Percentiles rank a stretch among this genome's conserved stretches.
Evolutionary conservation across 192 early-diverging fungal species (phyloP).

Genomic region (Entomortierella parvispora): DNA sequence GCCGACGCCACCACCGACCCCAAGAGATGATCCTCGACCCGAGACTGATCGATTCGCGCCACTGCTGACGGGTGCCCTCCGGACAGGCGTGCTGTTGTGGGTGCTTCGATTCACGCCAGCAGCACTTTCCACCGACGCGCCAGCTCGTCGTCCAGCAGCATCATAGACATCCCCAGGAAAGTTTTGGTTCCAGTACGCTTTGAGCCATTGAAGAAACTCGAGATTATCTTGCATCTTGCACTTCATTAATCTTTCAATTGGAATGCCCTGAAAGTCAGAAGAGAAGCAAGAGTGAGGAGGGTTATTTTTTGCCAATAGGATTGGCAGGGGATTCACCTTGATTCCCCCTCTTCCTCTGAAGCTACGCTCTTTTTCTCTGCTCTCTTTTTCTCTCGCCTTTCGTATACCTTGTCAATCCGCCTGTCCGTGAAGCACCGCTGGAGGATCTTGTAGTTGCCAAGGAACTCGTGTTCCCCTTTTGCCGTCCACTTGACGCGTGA

Average conservation of each 20-base stretch:
- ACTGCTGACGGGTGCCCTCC: slow-evolving; percentile 25
- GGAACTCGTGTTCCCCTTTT: slow-evolving; percentile 96
- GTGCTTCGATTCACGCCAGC: slow-evolving; percentile 44
- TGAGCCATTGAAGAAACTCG: slow-evolving; percentile 97
- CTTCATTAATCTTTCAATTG: slow-evolving; percentile 90
- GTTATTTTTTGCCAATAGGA: no score
- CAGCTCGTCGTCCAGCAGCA: slow-evolving; percentile 73
- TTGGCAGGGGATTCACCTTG: no score
- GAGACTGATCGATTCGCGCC: slow-evolving; percentile 33
- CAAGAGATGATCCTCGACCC: slow-evolving; percentile 22
- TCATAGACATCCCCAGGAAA: slow-evolving; percentile 87
- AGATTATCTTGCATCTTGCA: slow-evolving; percentile 99
- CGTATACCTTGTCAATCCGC: slow-evolving; percentile 88
- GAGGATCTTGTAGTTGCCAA: slow-evolving; percentile 94
- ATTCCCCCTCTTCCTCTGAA: no score
- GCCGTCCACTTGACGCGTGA: slow-evolving; percentile 92
- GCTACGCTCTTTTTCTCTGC: no score
- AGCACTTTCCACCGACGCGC: slow-evolving; percentile 17
- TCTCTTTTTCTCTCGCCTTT: no score
- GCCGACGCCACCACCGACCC: slow-evolving; percentile 8
- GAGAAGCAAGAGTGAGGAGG: neutral
- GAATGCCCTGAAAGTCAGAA: slow-evolving; percentile 67
- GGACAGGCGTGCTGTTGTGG: slow-evolving; percentile 25
- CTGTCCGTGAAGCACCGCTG: slow-evolving; percentile 87
- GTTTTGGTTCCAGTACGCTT: slow-evolving; percentile 88